Evolutionary conservation across 176 grass and related monocot genomes (phyloP).

Genomic region (Cenchrus purpureus): DNA sequence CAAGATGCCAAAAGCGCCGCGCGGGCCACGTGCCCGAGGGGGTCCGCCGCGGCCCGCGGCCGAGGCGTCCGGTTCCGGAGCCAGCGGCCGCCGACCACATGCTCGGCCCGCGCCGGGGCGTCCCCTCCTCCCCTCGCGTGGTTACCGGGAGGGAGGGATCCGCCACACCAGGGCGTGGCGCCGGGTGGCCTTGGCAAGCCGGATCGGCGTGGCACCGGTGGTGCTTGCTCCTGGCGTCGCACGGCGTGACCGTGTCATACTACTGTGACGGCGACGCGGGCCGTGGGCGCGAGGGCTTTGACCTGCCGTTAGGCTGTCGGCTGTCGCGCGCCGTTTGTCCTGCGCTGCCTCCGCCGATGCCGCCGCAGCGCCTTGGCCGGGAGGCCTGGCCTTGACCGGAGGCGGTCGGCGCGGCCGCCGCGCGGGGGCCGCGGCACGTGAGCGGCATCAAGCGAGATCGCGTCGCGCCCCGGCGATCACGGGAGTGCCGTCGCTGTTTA

Average conservation of each 20-base stretch:
- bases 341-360: background rate
- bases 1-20: conserved; percentile 39
- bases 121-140: background rate
- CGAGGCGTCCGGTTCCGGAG: background rate
- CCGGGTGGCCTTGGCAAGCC: background rate
- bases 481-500: conserved; percentile 31
- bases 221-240: too few species aligned
- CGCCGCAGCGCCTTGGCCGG: too few species aligned
- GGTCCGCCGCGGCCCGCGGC: too few species aligned
- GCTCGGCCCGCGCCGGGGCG: background rate
- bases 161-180: too few species aligned
- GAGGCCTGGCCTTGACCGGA: background rate
- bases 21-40: conserved; percentile 35
- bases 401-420: background rate
- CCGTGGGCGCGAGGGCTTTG: conserved; percentile 9
- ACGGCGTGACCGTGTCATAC: background rate
- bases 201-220: background rate
- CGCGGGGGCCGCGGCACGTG: conserved; percentile 40
- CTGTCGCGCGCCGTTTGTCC: background rate
- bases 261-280: background rate
- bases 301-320: conserved; percentile 29
- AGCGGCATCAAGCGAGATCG: conserved; percentile 33
- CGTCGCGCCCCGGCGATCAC: conserved; percentile 39
- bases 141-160: background rate
- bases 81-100: background rate